Conservation (phyloP, 1,284 basidiomycete species). For the Exsudoporus floridanus region DNA sequence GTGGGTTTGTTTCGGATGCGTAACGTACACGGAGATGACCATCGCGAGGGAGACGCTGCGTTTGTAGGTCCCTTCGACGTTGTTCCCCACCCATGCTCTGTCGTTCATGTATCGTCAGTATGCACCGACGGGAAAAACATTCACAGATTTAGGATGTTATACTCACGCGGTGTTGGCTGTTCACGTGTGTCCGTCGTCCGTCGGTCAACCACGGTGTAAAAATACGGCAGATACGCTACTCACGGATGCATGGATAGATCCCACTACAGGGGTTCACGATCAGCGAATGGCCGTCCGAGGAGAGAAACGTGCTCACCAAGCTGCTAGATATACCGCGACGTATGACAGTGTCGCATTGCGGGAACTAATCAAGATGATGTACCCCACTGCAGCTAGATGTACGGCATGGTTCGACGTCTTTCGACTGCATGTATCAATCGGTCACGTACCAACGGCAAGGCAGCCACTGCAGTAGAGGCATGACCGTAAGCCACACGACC, state of each 20-base stretch:
- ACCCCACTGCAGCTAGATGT: slow-evolving; percentile 49
- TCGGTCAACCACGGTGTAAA: background rate
- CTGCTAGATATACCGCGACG: slow-evolving; percentile 68
- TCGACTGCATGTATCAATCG: background rate
- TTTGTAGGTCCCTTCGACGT: slow-evolving; percentile 75
- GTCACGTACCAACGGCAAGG: slow-evolving; percentile 39
- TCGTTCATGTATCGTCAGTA: slow-evolving; percentile 4
- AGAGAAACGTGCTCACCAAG: slow-evolving; percentile 43
- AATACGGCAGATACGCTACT: slow-evolving; percentile 29
- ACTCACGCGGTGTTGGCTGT: slow-evolving; percentile 63
- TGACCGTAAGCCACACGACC: background rate
- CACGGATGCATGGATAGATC: slow-evolving; percentile 69
- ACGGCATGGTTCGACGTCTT: slow-evolving; percentile 2
- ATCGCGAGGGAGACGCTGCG: slow-evolving; percentile 70
- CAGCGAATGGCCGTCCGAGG: background rate
- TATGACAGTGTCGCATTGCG: slow-evolving; percentile 65
- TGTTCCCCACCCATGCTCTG: slow-evolving; percentile 71
- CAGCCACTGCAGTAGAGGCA: slow-evolving; percentile 28
- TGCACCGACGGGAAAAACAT: background rate
- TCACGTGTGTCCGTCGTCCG: background rate
- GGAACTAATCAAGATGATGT: slow-evolving; percentile 66
- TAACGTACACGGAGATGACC: slow-evolving; percentile 62
- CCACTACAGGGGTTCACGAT: slow-evolving; percentile 42
- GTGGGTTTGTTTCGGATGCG: background rate
- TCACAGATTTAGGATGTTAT: background rate